Evolutionary conservation across 352 stramenopile species (phyloP).

Genomic region (Globisporangium okanoganense): DNA sequence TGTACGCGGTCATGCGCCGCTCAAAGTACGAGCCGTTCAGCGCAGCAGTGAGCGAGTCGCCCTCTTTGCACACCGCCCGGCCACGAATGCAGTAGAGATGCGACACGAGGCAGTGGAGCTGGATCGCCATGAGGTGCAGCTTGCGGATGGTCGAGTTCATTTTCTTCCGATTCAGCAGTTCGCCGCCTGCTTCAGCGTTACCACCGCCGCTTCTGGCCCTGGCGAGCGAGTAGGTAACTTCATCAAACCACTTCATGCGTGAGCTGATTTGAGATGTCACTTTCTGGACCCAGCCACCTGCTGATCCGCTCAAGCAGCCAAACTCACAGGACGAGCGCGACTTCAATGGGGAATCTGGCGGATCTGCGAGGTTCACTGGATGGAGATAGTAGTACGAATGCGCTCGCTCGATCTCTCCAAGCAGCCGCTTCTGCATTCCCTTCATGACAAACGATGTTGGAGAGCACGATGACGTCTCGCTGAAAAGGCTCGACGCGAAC

Average conservation of each 20-base stretch:
- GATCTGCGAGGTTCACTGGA: slow-evolving; percentile 19
- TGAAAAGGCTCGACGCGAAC: slow-evolving; percentile 43
- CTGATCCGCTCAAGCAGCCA: slow-evolving; percentile 41
- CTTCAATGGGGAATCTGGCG: background rate
- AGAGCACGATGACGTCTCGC: slow-evolving; percentile 30
- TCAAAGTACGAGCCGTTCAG: slow-evolving; percentile 74
- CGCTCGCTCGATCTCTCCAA: slow-evolving; percentile 60
- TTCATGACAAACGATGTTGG: slow-evolving; percentile 65
- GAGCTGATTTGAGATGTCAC: slow-evolving; percentile 73
- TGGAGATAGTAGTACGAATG: slow-evolving; percentile 76
- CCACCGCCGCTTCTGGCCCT: slow-evolving; percentile 30
- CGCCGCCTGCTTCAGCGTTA: slow-evolving; percentile 14
- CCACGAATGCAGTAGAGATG: slow-evolving; percentile 68
- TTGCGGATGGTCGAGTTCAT: slow-evolving; percentile 83
- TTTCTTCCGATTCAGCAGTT: slow-evolving; percentile 72
- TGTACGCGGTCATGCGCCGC: slow-evolving; percentile 74
- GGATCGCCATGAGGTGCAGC: slow-evolving; percentile 69
- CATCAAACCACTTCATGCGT: slow-evolving; percentile 79
- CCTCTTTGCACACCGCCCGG: slow-evolving; percentile 41
- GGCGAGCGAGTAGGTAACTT: slow-evolving; percentile 66
- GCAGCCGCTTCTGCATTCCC: slow-evolving; percentile 50
- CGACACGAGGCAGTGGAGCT: slow-evolving; percentile 65
- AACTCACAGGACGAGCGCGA: slow-evolving; percentile 39
- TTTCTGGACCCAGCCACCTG: slow-evolving; percentile 64
- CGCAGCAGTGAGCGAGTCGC: slow-evolving; percentile 49